phyloP scores from a whole-genome alignment of 352 stramenopile genomes.

The Pythium rhizo-oryzae region DNA sequence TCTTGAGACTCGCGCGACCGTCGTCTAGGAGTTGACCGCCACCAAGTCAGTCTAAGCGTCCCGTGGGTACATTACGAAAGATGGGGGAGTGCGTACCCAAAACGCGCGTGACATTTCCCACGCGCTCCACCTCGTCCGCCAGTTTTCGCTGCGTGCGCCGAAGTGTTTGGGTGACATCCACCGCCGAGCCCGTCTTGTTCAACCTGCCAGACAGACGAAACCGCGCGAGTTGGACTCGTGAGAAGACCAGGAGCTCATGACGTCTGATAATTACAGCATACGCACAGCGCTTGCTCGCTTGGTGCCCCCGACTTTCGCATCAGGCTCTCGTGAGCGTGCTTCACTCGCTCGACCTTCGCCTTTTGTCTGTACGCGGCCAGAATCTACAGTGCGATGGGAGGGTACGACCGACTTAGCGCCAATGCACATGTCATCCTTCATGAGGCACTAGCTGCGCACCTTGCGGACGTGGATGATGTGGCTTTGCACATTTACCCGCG shows the following conservation, averaged over 20 bases:
- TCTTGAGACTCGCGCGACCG: constrained; percentile 56
- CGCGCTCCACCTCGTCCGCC: constrained; percentile 73
- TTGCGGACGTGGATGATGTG: constrained; percentile 52
- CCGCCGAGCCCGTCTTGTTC: constrained; percentile 37
- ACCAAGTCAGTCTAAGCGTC: background rate
- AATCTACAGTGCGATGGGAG: constrained; percentile 22
- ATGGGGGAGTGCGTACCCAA: constrained; percentile 33
- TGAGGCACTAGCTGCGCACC: constrained; percentile 16
- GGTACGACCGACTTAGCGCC: background rate
- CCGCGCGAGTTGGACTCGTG: no score
- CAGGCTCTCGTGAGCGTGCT: constrained; percentile 51
- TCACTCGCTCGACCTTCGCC: constrained; percentile 58
- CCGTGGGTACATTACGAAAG: background rate
- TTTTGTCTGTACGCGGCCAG: constrained; percentile 65
- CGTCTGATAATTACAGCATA: no score
- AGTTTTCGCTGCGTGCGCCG: constrained; percentile 70
- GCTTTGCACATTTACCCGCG: constrained; percentile 39
- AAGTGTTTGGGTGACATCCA: constrained; percentile 65
- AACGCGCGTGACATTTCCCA: constrained; percentile 64
- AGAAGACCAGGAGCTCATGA: no score
- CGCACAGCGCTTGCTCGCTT: constrained; percentile 30
- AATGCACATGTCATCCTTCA: background rate
- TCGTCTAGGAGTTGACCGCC: constrained; percentile 36
- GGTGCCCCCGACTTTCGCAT: constrained; percentile 33
- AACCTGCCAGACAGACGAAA: background rate